Conservation (phyloP, 163 green algal genomes). For the Scenedesmus sp. region DNA sequence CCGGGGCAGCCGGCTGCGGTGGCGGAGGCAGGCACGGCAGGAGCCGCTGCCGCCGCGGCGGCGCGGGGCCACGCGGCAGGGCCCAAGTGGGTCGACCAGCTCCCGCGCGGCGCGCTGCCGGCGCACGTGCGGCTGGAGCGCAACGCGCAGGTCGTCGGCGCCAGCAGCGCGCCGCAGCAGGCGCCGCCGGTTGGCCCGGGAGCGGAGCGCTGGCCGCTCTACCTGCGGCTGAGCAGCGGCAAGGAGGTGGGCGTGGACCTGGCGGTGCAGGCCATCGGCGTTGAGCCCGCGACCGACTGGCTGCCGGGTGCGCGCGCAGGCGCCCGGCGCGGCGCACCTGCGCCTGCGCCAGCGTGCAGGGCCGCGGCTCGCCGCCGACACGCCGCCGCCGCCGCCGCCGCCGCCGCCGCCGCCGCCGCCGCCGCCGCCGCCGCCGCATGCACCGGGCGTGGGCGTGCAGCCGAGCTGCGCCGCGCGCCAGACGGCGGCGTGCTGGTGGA, state of each 20-base stretch:
- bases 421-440: not conserved
- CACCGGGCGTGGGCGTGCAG: conserved; percentile 15
- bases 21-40: not conserved
- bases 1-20: not conserved
- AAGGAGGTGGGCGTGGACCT: conserved; percentile 65
- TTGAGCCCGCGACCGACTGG: conserved; percentile 75
- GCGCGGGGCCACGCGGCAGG: too few relatives aligned
- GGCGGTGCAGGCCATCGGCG: conserved; percentile 80
- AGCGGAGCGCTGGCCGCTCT: conserved; percentile 39
- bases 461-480: too few relatives aligned
- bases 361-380: conserved; percentile 63
- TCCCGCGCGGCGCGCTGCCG: too few relatives aligned
- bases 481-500: conserved; percentile 74
- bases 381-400: not conserved
- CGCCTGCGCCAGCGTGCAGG: too few relatives aligned
- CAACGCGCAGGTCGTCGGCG: too few relatives aligned
- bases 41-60: not conserved
- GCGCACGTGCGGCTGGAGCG: too few relatives aligned
- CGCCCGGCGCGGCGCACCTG: too few relatives aligned
- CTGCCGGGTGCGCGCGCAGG: conserved; percentile 58
- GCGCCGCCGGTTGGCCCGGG: too few relatives aligned
- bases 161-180: too few relatives aligned
- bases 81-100: too few relatives aligned
- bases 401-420: not conserved
- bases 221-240: conserved; percentile 59